Base-by-base conservation (phyloP, 768 basidiomycete genomes). In the Hemileccinum rubropunctum region DNA sequence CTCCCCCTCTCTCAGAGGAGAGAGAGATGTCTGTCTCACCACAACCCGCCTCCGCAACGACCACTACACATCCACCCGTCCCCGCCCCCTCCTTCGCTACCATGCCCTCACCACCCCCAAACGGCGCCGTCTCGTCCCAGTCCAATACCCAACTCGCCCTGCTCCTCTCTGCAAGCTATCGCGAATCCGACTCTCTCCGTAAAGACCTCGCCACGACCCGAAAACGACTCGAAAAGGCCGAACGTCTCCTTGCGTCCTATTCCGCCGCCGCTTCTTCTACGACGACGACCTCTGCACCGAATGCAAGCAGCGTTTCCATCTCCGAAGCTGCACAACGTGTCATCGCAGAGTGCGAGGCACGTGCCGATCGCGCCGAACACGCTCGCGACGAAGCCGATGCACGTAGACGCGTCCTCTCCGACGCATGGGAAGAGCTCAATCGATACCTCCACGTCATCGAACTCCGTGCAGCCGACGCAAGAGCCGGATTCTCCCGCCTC, bases 371-470 rank as follows among this genome's bases (percentile, higher is more conserved):
- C 45, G 79, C 80, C 3, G 81, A 84, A 61, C 60, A 64, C 26
- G 76, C 74, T 4, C 71, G 79, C 44, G 82, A 84, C 58, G 82
- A 84, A 11, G 74, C 77, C 0, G 76, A 81, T 28, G 73, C 76
- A 0, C 71, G 78, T 12, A 59, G 74, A 50, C 69, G 69, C 45
- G 64, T 71, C 48, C 50, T 81, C 33, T 63, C 71, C 20, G 77
- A 82, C 17, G 68, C 70, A 21, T 85, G 82, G 81, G 42, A 58
- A 1, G 74, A 78, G 49, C 70, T 83, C 54, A 75, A 76, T 21
- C 71, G 71, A 32, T 77, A 77, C 57, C 71, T 85, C 42, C 55
- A 56, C 18, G 57, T 66, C 44, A 48, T 80, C 52, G 81, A 83
- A 36, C 34, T 71, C 28, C 71, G 76, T 26, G 69, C 73, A 1